Evolutionary conservation across 2,329 filamentous ascomycete genomes (phyloP), one percentile per base, ranked within the genome.

Genomic region (Phialophora chinensis): DNA sequence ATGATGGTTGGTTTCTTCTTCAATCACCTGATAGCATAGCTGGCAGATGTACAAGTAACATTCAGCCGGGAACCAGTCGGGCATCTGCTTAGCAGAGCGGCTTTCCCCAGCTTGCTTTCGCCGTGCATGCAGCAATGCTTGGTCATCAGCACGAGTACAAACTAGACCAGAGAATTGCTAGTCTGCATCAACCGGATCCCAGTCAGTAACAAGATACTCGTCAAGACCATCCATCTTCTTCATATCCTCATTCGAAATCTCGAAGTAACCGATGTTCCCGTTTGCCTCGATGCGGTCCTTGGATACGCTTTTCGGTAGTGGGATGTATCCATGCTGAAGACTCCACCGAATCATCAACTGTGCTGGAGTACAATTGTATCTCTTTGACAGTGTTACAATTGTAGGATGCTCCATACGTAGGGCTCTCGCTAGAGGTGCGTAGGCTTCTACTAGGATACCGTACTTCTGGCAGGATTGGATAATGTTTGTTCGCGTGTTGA

Each of bases 321-420:
- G 87, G 53, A 92, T 86, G 72, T 88, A 89, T 42, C 86, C 87
- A 74, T 92, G 86, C 76, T 95, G 91, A 69, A 94, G 77, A 62
- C 87, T 89, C 91, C 91, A 95, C 63, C 90, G 85, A 55, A 96
- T 84, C 75, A 95, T 80, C 42, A 96, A 79, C 77, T 95, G 91
- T 3, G 88, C 91, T 1, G 88, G 85, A 0, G 88, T 89, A 75
- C 89, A 91, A 0, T 77, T 78, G 77, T 95, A 91, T 75, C 90
- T 90, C 73, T 85, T 83, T 3, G 89, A 83, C 29, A 95, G 75
- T 14, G 82, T 77, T 1, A 84, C 77, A 69, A 95, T 85, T 1
- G 81, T 85, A 0, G 87, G 86, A 72, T 95, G 86, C 56, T 82
- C 84, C 84, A 95, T 90, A 20, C 90, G 83, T 77, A 89, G 81